Evolutionary conservation across 139 green algal species (phyloP).

Genomic region (Haematococcus sp.): DNA sequence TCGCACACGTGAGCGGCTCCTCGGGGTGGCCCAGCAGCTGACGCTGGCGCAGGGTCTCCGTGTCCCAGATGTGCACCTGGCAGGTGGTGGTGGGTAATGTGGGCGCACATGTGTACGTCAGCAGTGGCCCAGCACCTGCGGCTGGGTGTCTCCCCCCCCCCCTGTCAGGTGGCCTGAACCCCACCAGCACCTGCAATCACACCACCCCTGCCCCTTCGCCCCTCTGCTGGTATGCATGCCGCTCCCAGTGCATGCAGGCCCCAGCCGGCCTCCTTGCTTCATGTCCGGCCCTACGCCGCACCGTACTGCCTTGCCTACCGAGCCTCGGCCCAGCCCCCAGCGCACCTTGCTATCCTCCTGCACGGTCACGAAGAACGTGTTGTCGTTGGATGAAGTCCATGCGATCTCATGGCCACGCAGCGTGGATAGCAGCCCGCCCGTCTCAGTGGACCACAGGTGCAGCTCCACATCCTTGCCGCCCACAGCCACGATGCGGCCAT

Average conservation of each 20-base stretch:
- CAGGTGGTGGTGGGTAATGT: neutral
- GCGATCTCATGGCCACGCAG: slow-evolving; percentile 41
- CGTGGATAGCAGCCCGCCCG: slow-evolving; percentile 32
- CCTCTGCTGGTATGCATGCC: no score
- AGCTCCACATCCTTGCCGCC: slow-evolving; percentile 46
- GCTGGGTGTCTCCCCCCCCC: no score
- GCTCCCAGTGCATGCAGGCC: no score
- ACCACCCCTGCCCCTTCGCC: no score
- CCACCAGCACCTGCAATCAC: no score
- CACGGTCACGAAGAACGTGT: slow-evolving; percentile 43
- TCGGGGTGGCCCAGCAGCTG: slow-evolving; percentile 28
- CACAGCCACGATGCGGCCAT: slow-evolving; percentile 40
- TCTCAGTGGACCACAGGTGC: slow-evolving; percentile 38
- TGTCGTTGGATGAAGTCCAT: slow-evolving; percentile 37
- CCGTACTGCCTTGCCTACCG: no score
- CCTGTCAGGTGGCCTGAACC: no score
- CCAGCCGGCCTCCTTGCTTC: no score
- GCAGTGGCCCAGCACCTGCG: neutral
- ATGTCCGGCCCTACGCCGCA: no score
- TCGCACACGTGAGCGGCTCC: slow-evolving; percentile 34
- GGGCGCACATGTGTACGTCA: slow-evolving; percentile 5
- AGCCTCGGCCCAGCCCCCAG: no score
- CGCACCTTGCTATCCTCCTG: slow-evolving; percentile 42
- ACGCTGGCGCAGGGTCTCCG: slow-evolving; percentile 11
- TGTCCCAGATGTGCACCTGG: slow-evolving; percentile 39